Conservation (phyloP, 805 yeast species). For the Ascoidea rubescens region DNA sequence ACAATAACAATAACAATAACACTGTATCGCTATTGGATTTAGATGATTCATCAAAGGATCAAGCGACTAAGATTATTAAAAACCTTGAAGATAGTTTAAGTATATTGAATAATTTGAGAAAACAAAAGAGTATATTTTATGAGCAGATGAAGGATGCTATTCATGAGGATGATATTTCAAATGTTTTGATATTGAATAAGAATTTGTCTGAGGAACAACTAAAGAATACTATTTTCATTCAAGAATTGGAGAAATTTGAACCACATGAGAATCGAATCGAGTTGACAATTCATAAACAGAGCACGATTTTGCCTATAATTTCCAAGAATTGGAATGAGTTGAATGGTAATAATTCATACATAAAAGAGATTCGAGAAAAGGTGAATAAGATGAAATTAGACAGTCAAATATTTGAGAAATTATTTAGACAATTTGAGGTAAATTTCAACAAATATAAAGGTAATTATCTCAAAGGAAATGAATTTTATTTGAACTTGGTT, state of each 20-base stretch:
- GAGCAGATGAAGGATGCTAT: slow-evolving; percentile 54
- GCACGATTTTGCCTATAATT: slow-evolving; percentile 26
- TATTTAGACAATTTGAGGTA: slow-evolving; percentile 26
- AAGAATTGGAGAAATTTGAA: slow-evolving; percentile 65
- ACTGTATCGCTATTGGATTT: slow-evolving; percentile 46
- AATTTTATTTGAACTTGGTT: slow-evolving; percentile 40
- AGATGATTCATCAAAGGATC: slow-evolving; percentile 28
- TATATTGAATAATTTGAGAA: slow-evolving; percentile 46
- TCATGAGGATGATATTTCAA: slow-evolving; percentile 76
- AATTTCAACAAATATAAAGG: slow-evolving; percentile 46
- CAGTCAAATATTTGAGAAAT: slow-evolving; percentile 19
- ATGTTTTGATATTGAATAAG: slow-evolving; percentile 52
- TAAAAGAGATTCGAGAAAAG: slow-evolving; percentile 29
- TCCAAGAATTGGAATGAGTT: slow-evolving; percentile 30
- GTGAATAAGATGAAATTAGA: slow-evolving; percentile 21
- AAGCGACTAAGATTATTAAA: slow-evolving; percentile 25
- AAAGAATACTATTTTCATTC: slow-evolving; percentile 40
- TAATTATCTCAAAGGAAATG: slow-evolving; percentile 48
- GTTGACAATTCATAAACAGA: slow-evolving; percentile 54
- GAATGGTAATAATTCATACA: slow-evolving; percentile 27
- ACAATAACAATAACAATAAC: slow-evolving; percentile 6
- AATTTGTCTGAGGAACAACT: slow-evolving; percentile 43
- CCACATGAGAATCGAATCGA: slow-evolving; percentile 55
- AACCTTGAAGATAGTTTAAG: slow-evolving; percentile 42
- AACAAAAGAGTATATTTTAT: slow-evolving; percentile 48